These are phyloP conservation scores for Solioccasus polychromus DNA, from an alignment of 768 basidiomycete genomes.

Conservation along the genomic window DNA sequence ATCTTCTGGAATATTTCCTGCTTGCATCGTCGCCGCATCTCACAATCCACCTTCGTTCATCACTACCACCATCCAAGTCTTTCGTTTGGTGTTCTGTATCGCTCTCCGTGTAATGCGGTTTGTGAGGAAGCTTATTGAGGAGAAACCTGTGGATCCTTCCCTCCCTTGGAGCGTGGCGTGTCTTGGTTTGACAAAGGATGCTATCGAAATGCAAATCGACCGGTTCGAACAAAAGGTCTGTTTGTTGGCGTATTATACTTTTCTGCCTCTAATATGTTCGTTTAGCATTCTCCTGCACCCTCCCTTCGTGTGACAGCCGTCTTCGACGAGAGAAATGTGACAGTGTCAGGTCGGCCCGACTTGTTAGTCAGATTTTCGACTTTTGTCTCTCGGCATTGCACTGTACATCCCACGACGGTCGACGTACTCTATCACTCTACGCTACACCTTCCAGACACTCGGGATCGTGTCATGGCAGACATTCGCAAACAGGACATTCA, in stretches of 20 bases:
- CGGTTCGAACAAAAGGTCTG: slow-evolving; percentile 24
- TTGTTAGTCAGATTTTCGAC: slow-evolving; percentile 42
- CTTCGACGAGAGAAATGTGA: slow-evolving; percentile 45
- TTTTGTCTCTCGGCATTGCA: slow-evolving; percentile 33
- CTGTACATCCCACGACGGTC: slow-evolving; percentile 43
- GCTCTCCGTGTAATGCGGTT: slow-evolving; percentile 40
- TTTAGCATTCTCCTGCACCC: slow-evolving; percentile 15
- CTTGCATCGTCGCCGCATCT: slow-evolving; percentile 50
- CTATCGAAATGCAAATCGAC: slow-evolving; percentile 25
- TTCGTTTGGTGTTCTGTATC: slow-evolving; percentile 52
- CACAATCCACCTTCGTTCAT: slow-evolving; percentile 39
- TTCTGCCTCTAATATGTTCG: not conserved
- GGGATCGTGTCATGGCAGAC: slow-evolving; percentile 44
- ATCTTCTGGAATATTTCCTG: slow-evolving; percentile 56
- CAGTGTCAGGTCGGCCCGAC: slow-evolving; percentile 59
- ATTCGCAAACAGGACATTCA: slow-evolving; percentile 40
- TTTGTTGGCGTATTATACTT: not conserved
- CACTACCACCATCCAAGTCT: slow-evolving; percentile 43
- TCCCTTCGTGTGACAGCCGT: slow-evolving; percentile 50
- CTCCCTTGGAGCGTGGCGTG: slow-evolving; percentile 49
- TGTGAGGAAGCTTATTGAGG: slow-evolving; percentile 23
- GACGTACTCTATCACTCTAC: slow-evolving; percentile 54
- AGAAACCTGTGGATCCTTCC: slow-evolving; percentile 18
- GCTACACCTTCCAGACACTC: slow-evolving; percentile 25
- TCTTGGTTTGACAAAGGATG: slow-evolving; percentile 28